A percentile compares a stretch with the other conserved stretches of the same genome.
phyloP scores from a whole-genome alignment of 2,329 filamentous ascomycete species.

The Plectosphaerella plurivora region DNA sequence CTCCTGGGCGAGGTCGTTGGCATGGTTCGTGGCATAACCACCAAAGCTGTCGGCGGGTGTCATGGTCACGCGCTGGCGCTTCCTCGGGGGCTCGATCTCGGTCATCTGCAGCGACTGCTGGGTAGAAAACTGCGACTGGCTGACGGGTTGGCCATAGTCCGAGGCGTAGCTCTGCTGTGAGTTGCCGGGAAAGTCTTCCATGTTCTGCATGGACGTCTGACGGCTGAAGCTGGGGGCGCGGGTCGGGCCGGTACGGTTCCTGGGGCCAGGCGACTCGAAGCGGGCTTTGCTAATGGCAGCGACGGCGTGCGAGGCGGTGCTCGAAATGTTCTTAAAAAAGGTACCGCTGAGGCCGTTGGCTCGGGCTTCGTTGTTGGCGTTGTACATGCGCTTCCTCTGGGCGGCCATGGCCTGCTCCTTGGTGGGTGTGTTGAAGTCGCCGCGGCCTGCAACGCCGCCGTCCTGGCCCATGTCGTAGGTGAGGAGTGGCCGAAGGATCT shows the following conservation, averaged over 20 bases:
- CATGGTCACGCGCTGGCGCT: slow-evolving; percentile 61
- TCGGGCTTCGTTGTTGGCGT: slow-evolving; percentile 64
- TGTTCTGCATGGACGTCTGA: slow-evolving; percentile 67
- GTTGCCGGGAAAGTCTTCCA: slow-evolving; percentile 62
- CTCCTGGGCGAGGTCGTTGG: slow-evolving; percentile 41
- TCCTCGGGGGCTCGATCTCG: slow-evolving; percentile 73
- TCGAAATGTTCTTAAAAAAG: slow-evolving; percentile 96
- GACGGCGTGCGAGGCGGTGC: slow-evolving; percentile 86
- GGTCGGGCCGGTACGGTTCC: slow-evolving; percentile 59
- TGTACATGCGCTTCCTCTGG: slow-evolving; percentile 88
- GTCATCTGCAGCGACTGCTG: slow-evolving; percentile 33
- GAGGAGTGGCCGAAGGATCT: slow-evolving; percentile 67
- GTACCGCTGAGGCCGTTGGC: slow-evolving; percentile 68
- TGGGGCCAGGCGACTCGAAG: slow-evolving; percentile 79
- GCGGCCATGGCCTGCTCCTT: slow-evolving; percentile 99
- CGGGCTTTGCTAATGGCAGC: slow-evolving; percentile 95
- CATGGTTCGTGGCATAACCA: slow-evolving; percentile 37
- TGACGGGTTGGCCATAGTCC: slow-evolving; percentile 62
- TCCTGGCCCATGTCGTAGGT: slow-evolving; percentile 79
- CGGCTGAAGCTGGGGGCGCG: slow-evolving; percentile 67
- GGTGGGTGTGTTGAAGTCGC: slow-evolving; percentile 86
- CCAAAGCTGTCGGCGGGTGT: slow-evolving; percentile 56
- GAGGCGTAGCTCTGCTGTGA: slow-evolving; percentile 83
- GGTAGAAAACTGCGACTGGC: slow-evolving; percentile 57
- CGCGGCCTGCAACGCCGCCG: slow-evolving; percentile 65